Base-by-base conservation (phyloP, 352 stramenopile genomes). In the Thalassiosira pacifica region DNA sequence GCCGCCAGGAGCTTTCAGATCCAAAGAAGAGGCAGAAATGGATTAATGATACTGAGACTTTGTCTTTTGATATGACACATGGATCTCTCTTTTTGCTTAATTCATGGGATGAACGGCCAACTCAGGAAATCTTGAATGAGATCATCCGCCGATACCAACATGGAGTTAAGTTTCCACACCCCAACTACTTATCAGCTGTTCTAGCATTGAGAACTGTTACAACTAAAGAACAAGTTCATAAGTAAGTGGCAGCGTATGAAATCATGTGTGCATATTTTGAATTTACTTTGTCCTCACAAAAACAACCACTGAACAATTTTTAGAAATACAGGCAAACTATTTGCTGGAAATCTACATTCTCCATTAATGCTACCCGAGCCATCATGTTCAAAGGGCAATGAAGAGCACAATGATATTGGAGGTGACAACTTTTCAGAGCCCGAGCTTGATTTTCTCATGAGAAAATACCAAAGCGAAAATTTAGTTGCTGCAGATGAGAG, bases 41-140 rank as follows among this genome's bases (percentile, higher is more conserved):
- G 67, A 65, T 42, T 65, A 76, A 27, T 37, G 67, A 76, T 61
- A 34, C 37, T 24, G 6, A 27, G 19, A 32, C 67, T 32, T 22
- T 76, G 45, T 32, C 67, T 37, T 76, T 76, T 42, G 19, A 3
- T 37, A 45, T 76, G 8, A 76, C 27, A 37, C 67, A 76, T 29
- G 67, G 67, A 24, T 76, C 67, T 63, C 67, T 76, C 29, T 76
- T 76, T 61, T 63, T 76, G 40, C 67, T 76, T 42, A 4, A 76
- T 34, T 42, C 67, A 10, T 42, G 32, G n/a, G 67, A 76, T 37
- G 67, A 76, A 34, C 27, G 40, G 40, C 67, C 67, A 1, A 64
- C 8, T 16, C 67, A 61, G 64, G 29, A 9, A 59, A 26, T 65
- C 42, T 22, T n/a, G n/a, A n/a, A n/a, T n/a, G n/a, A n/a, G n/a